Base-by-base conservation (phyloP, 2,329 filamentous ascomycete genomes). In the Helotiales sp. region DNA sequence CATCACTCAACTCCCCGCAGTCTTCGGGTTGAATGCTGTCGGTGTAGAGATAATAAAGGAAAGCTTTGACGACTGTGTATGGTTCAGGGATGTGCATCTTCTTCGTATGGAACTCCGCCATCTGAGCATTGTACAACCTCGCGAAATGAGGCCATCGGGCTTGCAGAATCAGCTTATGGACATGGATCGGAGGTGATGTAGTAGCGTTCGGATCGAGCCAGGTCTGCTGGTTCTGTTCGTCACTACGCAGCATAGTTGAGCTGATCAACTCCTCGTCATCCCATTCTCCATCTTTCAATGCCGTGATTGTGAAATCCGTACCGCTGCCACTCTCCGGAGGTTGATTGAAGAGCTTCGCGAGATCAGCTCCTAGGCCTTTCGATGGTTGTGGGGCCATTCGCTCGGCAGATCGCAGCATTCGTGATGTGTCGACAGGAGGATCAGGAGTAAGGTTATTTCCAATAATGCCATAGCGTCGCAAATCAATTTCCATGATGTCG, bases 1-100 rank as follows among this genome's bases (percentile, higher is more conserved):
- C 92, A 66, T 97, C 93, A 29, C 87, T 85, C 19, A 97, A 83
- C 49, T 88, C 82, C 0, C 84, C 83, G 47, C 79, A 76, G n/a
- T 76, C 73, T 25, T 80, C 77, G 1, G 73, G 71, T 63, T 85
- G 79, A 65, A 99, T 97, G 66, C 88, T 93, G 73, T 99, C 95
- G 0, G 95, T 97, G 74, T 99, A 99, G 1, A 99, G 83, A 70
- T 97, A 99, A 75, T 95, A 93, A 27, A 99, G 81, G 70, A 99
- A 99, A 0, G 93, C 91, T 66, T 91, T 92, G 47, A 99, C 95
- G 0, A 96, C 92, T 1, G 87, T 88, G 73, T 97, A 98, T 0
- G 93, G 93, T 70, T 99, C 96, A 0, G 95, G 93, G 44, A 99
- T 96, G 74, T 99, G 93, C 89, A 99, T 95, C 73, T 90, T 92